A percentile compares a stretch with the other conserved stretches of the same genome.
Conservation (phyloP, 495 filamentous ascomycete genomes). For the Penicillium atrosanguineum region DNA sequence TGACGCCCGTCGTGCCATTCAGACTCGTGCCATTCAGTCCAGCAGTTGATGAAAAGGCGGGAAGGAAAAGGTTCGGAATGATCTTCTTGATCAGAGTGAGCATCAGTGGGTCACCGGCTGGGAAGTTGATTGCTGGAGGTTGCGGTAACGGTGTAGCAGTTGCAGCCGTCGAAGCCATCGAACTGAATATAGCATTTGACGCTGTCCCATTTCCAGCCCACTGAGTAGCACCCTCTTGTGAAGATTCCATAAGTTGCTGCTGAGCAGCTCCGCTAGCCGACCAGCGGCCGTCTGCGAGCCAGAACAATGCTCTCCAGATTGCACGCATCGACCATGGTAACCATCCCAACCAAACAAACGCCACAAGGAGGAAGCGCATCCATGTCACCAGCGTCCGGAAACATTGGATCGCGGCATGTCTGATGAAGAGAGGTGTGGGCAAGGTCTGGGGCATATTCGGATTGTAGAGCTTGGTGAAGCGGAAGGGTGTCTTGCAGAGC, state of each 20-base stretch:
- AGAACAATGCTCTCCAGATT: constrained; percentile 90
- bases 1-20: constrained; percentile 22
- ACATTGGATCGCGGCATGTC: constrained; percentile 69
- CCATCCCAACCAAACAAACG: constrained; percentile 82
- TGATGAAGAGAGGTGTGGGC: constrained; percentile 74
- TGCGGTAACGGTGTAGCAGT: constrained; percentile 26
- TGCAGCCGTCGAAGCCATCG: constrained; percentile 23
- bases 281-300: constrained; percentile 92
- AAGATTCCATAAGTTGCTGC: constrained; percentile 15
- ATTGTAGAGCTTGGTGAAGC: constrained; percentile 96
- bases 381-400: constrained; percentile 69
- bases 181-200: constrained; percentile 22
- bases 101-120: constrained; percentile 47
- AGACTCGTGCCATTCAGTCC: constrained; percentile 13
- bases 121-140: constrained; percentile 43
- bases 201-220: constrained; percentile 35
- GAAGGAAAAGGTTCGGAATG: constrained; percentile 38
- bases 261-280: constrained; percentile 40
- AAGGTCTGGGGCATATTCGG: constrained; percentile 85
- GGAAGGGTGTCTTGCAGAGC: constrained; percentile 96
- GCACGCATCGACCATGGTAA: constrained; percentile 88
- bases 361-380: constrained; percentile 73
- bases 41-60: constrained; percentile 32
- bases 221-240: constrained; percentile 17
- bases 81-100: constrained; percentile 46